Evolutionary conservation across 306 rosid species (phyloP).

Genomic region (Hippophae gyantsensis): DNA sequence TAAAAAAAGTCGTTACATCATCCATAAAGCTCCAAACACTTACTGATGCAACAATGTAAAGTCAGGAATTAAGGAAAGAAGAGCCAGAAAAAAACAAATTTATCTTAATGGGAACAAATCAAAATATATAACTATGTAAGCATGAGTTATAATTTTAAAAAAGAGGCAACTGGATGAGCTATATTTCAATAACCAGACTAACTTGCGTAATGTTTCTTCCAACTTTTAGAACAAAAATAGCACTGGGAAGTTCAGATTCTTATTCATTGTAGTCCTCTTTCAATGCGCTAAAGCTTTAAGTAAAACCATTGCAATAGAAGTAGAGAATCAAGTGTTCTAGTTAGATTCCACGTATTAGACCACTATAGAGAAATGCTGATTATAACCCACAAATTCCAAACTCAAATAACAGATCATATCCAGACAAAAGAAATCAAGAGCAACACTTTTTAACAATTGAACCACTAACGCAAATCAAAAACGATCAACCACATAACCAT

Average conservation of each 20-base stretch:
- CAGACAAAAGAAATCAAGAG: conserved; percentile 8
- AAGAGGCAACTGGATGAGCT: too few relatives aligned
- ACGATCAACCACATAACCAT: not conserved
- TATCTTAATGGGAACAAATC: not conserved
- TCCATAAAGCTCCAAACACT: conserved; percentile 15
- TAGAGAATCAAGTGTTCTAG: not conserved
- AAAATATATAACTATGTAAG: too few relatives aligned
- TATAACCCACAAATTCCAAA: conserved; percentile 3
- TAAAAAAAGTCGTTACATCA: conserved; percentile 6
- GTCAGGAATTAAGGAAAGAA: not conserved
- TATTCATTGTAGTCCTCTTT: too few relatives aligned
- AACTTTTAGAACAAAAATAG: too few relatives aligned
- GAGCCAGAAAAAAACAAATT: not conserved
- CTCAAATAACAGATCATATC: too few relatives aligned
- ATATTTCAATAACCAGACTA: too few relatives aligned
- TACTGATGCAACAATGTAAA: not conserved
- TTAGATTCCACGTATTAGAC: not conserved
- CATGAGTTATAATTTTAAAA: not conserved
- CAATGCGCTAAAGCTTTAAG: not conserved
- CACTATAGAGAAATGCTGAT: not conserved
- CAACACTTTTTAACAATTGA: not conserved
- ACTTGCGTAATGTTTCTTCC: too few relatives aligned
- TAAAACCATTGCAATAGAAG: too few relatives aligned
- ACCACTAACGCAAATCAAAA: conserved; percentile 4
- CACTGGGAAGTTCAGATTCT: too few relatives aligned